Base-by-base conservation (phyloP, 2,329 filamentous ascomycete species). In the Bipolaris victoriae region DNA sequence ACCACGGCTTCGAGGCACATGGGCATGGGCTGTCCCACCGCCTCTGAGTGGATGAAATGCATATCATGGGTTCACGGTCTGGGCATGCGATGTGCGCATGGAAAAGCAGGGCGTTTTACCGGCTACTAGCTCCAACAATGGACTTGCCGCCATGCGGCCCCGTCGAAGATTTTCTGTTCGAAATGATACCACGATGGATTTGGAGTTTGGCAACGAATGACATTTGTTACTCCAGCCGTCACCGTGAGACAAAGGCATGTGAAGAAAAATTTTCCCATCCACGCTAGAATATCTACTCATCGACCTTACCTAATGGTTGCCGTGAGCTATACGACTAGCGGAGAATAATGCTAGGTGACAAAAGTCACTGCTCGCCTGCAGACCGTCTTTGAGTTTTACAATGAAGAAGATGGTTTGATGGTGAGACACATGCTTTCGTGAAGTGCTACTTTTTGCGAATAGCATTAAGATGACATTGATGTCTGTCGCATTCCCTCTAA, bases 281-380 rank as follows among this genome's bases (percentile, higher is more conserved):
- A 68, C 90, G 91, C 91, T 88, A 89, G 84, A 81, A 86, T 92
- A 96, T 96, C 91, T 90, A 90, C 91, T 88, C 88, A 86, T 88
- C 84, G 86, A 88, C 86, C 89, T 80, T 71, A 72, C 63, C 62
- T 70, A 64, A 89, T 91, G 90, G 88, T 87, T 89, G 84, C 68
- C 69, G 49, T 86, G 86, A 91, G 92, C 89, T 97, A 97, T 88
- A 96, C 90, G 87, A 87, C 85, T 93, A 86, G 92, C 92, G 90
- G 84, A 97, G 83, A 97, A 79, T 70, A 84, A 95, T 79, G 72
- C 75, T 69, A 77, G 68, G 74, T 81, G 84, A 80, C 85, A 79
- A 63, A 69, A 51, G 73, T 81, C 78, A 79, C 77, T 61, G 84
- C 89, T 92, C 82, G 82, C 88, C 88, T 87, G 90, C 91, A 94